These are phyloP conservation scores for Aspergillus sparsus DNA, from an alignment of 495 filamentous ascomycete genomes.

Conservation along the genomic window DNA sequence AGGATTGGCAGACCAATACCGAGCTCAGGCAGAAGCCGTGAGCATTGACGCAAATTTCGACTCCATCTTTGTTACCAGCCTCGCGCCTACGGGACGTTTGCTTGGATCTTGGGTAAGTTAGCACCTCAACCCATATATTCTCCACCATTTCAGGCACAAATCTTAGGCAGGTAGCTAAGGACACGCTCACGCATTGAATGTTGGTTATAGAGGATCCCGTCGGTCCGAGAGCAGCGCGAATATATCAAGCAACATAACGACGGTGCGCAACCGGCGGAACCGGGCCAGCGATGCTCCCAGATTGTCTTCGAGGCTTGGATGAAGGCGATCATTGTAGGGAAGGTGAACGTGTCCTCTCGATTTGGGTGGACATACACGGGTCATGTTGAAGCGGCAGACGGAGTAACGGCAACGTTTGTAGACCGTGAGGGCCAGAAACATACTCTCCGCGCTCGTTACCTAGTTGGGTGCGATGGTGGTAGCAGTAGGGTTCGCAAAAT, in stretches of 20 bases:
- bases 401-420: conserved; percentile 10
- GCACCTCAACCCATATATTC: too few relatives aligned
- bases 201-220: neutral
- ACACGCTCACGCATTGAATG: too few relatives aligned
- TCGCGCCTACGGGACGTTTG: conserved; percentile 2
- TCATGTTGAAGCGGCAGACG: conserved; percentile 2
- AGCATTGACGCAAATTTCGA: neutral
- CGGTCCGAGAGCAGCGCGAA: neutral
- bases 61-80: conserved; percentile 2
- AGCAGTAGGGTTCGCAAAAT: conserved; percentile 28
- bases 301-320: conserved; percentile 28
- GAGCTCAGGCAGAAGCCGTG: conserved; percentile 1
- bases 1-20: conserved; percentile 31
- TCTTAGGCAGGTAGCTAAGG: too few relatives aligned
- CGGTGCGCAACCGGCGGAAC: conserved; percentile 16
- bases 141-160: too few relatives aligned
- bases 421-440: conserved; percentile 14
- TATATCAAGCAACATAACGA: conserved; percentile 17
- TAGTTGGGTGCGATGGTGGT: conserved; percentile 32
- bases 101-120: conserved; percentile 3
- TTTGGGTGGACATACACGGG: conserved; percentile 20
- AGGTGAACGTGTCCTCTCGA: neutral
- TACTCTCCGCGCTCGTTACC: conserved; percentile 20
- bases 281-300: conserved; percentile 25
- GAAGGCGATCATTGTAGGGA: conserved; percentile 15